Conservation (phyloP, 164 flowering plant genomes). For the Magnolia sinica region DNA sequence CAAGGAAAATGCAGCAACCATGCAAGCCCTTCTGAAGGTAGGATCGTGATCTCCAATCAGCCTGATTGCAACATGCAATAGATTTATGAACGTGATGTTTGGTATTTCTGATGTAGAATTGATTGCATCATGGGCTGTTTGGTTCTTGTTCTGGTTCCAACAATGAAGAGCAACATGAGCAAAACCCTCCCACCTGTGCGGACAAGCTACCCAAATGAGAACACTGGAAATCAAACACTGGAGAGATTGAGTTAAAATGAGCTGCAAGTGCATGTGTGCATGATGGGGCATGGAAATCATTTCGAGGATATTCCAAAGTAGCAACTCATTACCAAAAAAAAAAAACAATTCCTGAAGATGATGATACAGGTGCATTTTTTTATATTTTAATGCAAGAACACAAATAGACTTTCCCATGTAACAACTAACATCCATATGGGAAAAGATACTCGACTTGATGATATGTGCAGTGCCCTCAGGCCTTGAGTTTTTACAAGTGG, state of each 20-base stretch:
- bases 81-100: conserved; percentile 25
- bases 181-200: conserved; percentile 76
- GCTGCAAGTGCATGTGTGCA: not conserved
- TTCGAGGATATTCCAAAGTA: not conserved
- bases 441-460: too few relatives aligned
- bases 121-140: not conserved
- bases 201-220: conserved; percentile 2
- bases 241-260: not conserved
- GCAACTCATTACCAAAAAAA: not conserved
- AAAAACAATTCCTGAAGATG: too few relatives aligned
- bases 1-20: conserved; percentile 44
- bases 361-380: too few relatives aligned
- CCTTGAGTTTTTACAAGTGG: too few relatives aligned
- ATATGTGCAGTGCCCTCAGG: too few relatives aligned
- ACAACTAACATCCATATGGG: too few relatives aligned
- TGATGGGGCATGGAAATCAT: not conserved
- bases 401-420: too few relatives aligned
- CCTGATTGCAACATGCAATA: conserved; percentile 59
- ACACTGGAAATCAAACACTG: not conserved
- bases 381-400: too few relatives aligned
- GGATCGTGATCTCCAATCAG: conserved; percentile 43
- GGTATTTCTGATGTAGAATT: conserved; percentile 16
- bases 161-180: conserved; percentile 55
- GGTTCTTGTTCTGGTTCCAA: conserved; percentile 40
- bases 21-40: conserved; percentile 59